phyloP scores from a whole-genome alignment of 2,329 filamentous ascomycete genomes.

The Massarina eburnea region DNA sequence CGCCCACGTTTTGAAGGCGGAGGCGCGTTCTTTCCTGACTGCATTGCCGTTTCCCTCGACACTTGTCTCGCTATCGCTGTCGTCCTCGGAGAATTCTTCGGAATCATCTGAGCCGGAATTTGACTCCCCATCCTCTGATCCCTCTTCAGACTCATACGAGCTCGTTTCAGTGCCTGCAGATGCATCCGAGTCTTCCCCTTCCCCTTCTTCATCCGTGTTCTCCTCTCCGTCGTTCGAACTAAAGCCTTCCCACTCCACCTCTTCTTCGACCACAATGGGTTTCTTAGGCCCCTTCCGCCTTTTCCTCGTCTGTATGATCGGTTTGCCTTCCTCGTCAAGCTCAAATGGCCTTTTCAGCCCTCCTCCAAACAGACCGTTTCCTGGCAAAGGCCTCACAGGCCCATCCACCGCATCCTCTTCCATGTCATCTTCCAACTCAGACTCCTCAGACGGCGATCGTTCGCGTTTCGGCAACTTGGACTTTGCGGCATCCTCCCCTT shows the following conservation, averaged over 20 bases:
- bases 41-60: constrained; percentile 41
- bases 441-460: constrained; percentile 18
- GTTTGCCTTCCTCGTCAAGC: constrained; percentile 74
- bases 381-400: constrained; percentile 5
- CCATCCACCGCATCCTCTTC: constrained; percentile 2
- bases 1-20: constrained; percentile 93
- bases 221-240: constrained; percentile 51
- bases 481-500: constrained; percentile 19
- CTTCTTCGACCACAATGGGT: constrained; percentile 40
- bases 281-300: constrained; percentile 58
- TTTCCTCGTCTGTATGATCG: constrained; percentile 81
- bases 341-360: constrained; percentile 88
- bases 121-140: constrained; percentile 5
- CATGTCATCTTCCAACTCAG: constrained; percentile 17
- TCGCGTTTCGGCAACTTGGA: constrained; percentile 14
- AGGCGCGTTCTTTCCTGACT: constrained; percentile 51
- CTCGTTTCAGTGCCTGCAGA: constrained; percentile 3
- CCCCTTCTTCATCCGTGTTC: constrained; percentile 10
- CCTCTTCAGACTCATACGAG: constrained; percentile 9
- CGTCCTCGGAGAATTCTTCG: constrained; percentile 39
- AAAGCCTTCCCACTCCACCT: constrained; percentile 65
- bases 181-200: constrained; percentile 10
- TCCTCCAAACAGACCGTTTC: constrained; percentile 58
- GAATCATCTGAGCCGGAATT: constrained; percentile 30
- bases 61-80: constrained; percentile 32